phyloP scores from a whole-genome alignment of 495 filamentous ascomycete species.

The Aspergillus baeticus region DNA sequence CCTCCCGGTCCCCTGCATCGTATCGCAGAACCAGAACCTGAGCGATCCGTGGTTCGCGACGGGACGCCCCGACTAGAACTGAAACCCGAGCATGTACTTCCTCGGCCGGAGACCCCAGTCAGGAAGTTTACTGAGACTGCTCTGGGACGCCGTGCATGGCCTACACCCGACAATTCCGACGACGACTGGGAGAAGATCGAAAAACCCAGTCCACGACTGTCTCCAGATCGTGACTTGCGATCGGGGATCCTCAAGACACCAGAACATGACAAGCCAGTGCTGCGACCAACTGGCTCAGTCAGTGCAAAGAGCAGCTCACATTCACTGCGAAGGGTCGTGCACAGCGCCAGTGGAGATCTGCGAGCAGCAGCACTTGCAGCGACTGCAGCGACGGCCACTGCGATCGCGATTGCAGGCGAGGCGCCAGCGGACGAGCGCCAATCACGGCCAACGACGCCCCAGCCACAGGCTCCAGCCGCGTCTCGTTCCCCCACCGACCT shows the following conservation, averaged over 20 bases:
- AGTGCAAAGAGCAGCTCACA: slow-evolving; percentile 43
- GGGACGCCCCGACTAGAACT: slow-evolving; percentile 43
- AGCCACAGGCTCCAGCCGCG: slow-evolving; percentile 22
- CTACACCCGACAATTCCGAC: slow-evolving; percentile 42
- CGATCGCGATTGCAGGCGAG: slow-evolving; percentile 44
- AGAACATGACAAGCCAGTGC: slow-evolving; percentile 34
- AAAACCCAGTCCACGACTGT: slow-evolving; percentile 4
- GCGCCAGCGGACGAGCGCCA: slow-evolving; percentile 29
- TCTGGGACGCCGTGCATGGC: slow-evolving; percentile 49
- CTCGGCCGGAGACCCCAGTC: slow-evolving; percentile 39
- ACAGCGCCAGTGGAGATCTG: slow-evolving; percentile 77
- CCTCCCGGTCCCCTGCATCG: slow-evolving; percentile 40
- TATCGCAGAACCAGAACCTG: slow-evolving; percentile 41
- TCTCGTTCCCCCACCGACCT: slow-evolving; percentile 27
- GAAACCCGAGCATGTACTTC: slow-evolving; percentile 42
- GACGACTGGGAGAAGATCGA: slow-evolving; percentile 19
- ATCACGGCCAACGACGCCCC: slow-evolving; percentile 13
- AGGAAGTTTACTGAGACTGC: slow-evolving; percentile 53
- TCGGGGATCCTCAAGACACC: slow-evolving; percentile 27
- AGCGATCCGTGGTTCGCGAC: slow-evolving; percentile 26
- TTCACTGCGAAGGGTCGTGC: slow-evolving; percentile 68
- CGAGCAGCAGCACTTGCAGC: slow-evolving; percentile 44
- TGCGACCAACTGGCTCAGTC: slow-evolving; percentile 32
- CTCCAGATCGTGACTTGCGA: slow-evolving; percentile 2
- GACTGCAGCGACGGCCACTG: neutral